These are phyloP conservation scores for Sextonia rubra DNA, from an alignment of 164 flowering plant genomes.

Conservation along the genomic window DNA sequence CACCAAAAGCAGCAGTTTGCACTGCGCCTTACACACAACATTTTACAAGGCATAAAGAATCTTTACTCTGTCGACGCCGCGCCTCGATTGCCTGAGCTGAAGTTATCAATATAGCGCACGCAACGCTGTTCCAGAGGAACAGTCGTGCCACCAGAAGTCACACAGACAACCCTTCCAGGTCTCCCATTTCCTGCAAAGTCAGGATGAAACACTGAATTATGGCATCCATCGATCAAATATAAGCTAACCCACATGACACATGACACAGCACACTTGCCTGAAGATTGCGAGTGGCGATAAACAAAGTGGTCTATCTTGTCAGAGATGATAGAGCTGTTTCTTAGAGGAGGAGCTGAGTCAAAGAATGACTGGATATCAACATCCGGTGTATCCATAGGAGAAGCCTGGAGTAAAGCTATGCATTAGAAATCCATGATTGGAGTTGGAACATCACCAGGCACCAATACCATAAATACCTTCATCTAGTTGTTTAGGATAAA, in stretches of 20 bases:
- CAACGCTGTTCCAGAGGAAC: constrained; percentile 91
- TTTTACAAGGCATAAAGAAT: not conserved
- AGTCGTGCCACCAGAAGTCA: constrained; percentile 95
- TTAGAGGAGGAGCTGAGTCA: constrained; percentile 75
- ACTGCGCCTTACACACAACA: not conserved
- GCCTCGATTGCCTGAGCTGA: constrained; percentile 95
- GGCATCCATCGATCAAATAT: not conserved
- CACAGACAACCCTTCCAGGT: constrained; percentile 57
- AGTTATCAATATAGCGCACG: constrained; percentile 89
- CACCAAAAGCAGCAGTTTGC: constrained; percentile 1
- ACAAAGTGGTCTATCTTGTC: constrained; percentile 47
- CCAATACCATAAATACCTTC: too few species aligned
- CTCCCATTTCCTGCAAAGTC: constrained; percentile 33
- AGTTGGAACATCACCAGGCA: too few species aligned
- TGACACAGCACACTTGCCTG: constrained; percentile 33
- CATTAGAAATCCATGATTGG: not conserved
- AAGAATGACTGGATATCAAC: constrained; percentile 51
- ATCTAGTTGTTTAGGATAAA: too few species aligned
- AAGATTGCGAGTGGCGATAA: constrained; percentile 26
- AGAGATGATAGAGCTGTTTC: constrained; percentile 28
- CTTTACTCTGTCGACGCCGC: constrained; percentile 92
- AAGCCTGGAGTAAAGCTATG: not conserved
- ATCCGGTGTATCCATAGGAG: constrained; percentile 24
- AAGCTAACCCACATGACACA: not conserved
- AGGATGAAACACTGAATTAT: not conserved